Base-by-base conservation (phyloP, 768 basidiomycete genomes). In the Leccinum longicurvipes region DNA sequence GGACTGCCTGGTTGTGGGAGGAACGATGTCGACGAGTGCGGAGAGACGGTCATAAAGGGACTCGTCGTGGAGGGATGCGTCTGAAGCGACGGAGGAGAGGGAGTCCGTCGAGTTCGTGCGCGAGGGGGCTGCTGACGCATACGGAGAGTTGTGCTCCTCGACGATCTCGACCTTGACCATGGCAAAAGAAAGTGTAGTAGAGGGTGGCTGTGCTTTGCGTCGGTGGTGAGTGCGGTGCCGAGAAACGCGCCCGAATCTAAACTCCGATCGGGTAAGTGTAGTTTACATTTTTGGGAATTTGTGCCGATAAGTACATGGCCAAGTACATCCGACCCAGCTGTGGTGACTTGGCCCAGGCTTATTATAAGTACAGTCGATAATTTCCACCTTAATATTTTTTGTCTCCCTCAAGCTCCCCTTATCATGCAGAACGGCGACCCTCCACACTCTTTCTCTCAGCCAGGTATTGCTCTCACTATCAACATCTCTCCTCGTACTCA, bases 161-260 rank as follows among this genome's bases (percentile, higher is more conserved):
- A 91, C 86, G 68, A 91, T 89, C 75, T 93, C 85, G 63, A 97
- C 91, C 64, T 93, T 93, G 82, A 97, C 94, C 93, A 94, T 94
- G 75, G 63, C 73, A 58, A 57, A 12, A 29, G 19, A 28, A 27
- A 42, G 21, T 23, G 17, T 3, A n/a, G n/a, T n/a, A n/a, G 28
- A 46, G 17, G 46, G 0, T 64, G 62, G 64, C 64, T 28, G 60
- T 60, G 64, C 61, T 59, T 54, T 47, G 50, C 45, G 49, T 58
- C 49, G 60, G 63, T 57, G 60, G 63, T 57, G 59, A 59, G 36
- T 52, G 56, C 69, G 71, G 67, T 66, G 65, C 71, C 67, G 71
- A 65, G 42, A 15, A 25, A n/a, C 48, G 44, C 36, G 42, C 45
- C 53, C 51, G 50, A 51, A 58, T 67, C 54, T 32, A 58, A 65